Evolutionary conservation across 2,329 filamentous ascomycete genomes (phyloP).

Genomic region (Polytolypa hystricis): DNA sequence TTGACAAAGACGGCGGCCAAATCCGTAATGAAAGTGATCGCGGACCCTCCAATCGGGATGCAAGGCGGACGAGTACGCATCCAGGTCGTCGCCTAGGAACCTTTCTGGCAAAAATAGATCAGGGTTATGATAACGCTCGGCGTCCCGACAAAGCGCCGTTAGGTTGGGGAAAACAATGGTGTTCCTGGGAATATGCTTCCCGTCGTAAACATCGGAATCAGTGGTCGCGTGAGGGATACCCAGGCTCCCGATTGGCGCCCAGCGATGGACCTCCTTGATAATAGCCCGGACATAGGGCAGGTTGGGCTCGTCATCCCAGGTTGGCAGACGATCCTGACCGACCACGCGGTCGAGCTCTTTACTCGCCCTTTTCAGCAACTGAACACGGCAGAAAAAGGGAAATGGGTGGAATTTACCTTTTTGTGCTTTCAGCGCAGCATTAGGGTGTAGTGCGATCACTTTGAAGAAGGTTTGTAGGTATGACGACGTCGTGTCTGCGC

Average conservation of each 20-base stretch:
- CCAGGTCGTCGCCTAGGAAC: conserved; percentile 17
- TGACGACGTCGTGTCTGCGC: conserved; percentile 31
- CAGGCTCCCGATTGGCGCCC: conserved; percentile 31
- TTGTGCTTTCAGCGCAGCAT: conserved; percentile 25
- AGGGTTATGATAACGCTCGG: conserved; percentile 16
- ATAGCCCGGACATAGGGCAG: conserved; percentile 44
- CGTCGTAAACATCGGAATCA: conserved; percentile 14
- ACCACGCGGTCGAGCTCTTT: conserved; percentile 41
- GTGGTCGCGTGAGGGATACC: conserved; percentile 13
- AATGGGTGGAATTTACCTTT: conserved; percentile 22
- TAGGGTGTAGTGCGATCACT: too few relatives aligned
- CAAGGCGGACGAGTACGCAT: conserved; percentile 23
- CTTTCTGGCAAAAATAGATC: conserved; percentile 20
- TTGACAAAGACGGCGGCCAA: conserved; percentile 20
- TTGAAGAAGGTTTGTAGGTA: too few relatives aligned
- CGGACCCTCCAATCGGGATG: conserved; percentile 17
- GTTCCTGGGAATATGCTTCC: conserved; percentile 14
- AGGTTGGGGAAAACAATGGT: conserved; percentile 14
- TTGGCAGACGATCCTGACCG: conserved; percentile 36
- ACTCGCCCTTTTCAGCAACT: conserved; percentile 27
- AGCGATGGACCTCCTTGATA: conserved; percentile 46
- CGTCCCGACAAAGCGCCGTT: conserved; percentile 20
- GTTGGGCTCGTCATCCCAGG: conserved; percentile 36
- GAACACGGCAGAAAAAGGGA: conserved; percentile 15
- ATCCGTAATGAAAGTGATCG: conserved; percentile 20